Percentiles rank a stretch among this genome's conserved stretches.
phyloP scores from a whole-genome alignment of 305 asterid genomes.

The Solanum hybrid region DNA sequence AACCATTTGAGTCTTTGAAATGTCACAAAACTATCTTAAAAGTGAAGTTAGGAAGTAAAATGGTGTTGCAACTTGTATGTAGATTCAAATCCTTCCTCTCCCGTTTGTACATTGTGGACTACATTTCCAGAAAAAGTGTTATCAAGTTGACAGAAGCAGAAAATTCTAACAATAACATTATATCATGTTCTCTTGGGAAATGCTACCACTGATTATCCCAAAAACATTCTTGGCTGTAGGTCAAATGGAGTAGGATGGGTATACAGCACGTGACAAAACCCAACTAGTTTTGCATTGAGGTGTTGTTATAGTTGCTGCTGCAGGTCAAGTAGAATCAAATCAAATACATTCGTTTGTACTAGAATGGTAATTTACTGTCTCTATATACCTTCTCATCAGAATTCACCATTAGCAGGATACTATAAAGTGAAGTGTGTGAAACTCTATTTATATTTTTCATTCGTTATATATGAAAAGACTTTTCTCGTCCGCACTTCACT shows the following conservation, averaged over 20 bases:
- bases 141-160: neutral
- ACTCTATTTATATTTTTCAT: neutral
- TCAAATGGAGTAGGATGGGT: neutral
- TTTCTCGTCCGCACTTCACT: neutral
- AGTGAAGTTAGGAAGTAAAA: neutral
- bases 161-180: neutral
- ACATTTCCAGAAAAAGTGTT: neutral
- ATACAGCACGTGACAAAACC: neutral
- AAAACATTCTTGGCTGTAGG: neutral
- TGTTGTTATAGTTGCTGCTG: neutral
- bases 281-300: neutral
- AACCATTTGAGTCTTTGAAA: neutral
- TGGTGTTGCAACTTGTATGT: neutral
- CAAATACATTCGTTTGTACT: neutral
- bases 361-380: neutral
- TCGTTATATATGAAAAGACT: neutral
- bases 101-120: neutral
- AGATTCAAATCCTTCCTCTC: neutral
- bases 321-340: neutral
- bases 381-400: neutral
- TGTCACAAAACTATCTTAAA: neutral
- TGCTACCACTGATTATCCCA: neutral
- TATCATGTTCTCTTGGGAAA: neutral
- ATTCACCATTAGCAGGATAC: neutral
- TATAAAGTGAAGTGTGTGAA: neutral